phyloP scores from a whole-genome alignment of 805 yeast genomes.

The Yamadazyma sp. region DNA sequence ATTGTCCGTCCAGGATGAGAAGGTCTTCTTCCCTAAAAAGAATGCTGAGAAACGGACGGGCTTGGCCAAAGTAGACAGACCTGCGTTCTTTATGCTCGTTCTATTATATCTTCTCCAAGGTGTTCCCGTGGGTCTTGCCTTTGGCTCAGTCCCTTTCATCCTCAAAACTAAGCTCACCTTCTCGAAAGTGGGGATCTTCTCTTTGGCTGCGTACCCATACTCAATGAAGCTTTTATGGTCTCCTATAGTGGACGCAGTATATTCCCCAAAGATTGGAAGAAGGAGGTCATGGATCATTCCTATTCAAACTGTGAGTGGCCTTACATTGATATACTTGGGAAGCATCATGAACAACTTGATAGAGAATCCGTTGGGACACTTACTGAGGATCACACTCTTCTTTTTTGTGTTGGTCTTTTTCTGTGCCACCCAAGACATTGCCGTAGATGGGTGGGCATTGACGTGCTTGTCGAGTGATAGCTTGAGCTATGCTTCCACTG shows the following conservation, averaged over 20 bases:
- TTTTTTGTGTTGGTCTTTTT: conserved; percentile 79
- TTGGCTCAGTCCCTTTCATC: conserved; percentile 90
- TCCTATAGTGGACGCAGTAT: conserved; percentile 90
- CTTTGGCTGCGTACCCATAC: conserved; percentile 93
- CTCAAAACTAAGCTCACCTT: conserved; percentile 80
- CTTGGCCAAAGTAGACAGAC: conserved; percentile 49
- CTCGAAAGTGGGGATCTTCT: conserved; percentile 86
- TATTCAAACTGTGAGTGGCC: conserved; percentile 77
- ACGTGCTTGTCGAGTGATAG: conserved; percentile 78
- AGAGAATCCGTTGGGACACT: conserved; percentile 48
- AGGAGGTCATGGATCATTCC: conserved; percentile 95
- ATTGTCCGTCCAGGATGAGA: conserved; percentile 11
- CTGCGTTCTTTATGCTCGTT: conserved; percentile 72
- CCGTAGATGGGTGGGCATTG: conserved; percentile 99
- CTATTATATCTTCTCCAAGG: conserved; percentile 86
- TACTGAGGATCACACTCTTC: conserved; percentile 59
- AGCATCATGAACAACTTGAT: conserved; percentile 49
- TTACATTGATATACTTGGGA: conserved; percentile 68
- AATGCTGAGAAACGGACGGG: conserved; percentile 1
- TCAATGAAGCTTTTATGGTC: conserved; percentile 92
- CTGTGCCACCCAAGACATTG: conserved; percentile 97
- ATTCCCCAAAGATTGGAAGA: conserved; percentile 66
- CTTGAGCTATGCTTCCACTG: conserved; percentile 90
- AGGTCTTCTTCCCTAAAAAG: conserved; percentile 12
- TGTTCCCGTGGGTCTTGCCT: conserved; percentile 94